Conservation (phyloP, 371 early-diverging fungal genomes). For the Rhizomucor miehei region DNA sequence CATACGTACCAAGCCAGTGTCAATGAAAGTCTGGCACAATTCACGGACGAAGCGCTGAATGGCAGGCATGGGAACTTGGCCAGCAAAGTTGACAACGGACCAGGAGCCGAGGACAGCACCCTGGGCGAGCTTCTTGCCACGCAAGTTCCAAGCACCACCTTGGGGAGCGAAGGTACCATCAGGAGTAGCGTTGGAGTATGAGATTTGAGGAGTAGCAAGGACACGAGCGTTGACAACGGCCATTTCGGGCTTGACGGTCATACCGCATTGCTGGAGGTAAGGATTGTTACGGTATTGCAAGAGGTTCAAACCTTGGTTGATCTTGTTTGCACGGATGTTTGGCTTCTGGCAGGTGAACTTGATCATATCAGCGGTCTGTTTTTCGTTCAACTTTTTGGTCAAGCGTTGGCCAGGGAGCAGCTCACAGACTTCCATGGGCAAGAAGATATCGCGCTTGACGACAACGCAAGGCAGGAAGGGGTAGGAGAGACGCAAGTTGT, state of each 20-base stretch:
- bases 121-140: slow-evolving; percentile 71
- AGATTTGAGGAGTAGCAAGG: slow-evolving; percentile 71
- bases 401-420: slow-evolving; percentile 78
- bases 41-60: slow-evolving; percentile 56
- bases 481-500: slow-evolving; percentile 64
- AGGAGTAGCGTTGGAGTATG: slow-evolving; percentile 54
- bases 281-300: slow-evolving; percentile 52
- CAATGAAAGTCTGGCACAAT: slow-evolving; percentile 46
- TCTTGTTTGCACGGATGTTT: slow-evolving; percentile 58
- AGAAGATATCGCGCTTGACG: slow-evolving; percentile 51
- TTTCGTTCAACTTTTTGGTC: slow-evolving; percentile 74
- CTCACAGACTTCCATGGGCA: slow-evolving; percentile 91
- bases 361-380: slow-evolving; percentile 91
- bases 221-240: slow-evolving; percentile 62
- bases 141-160: slow-evolving; percentile 87
- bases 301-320: slow-evolving; percentile 45
- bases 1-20: slow-evolving; percentile 58
- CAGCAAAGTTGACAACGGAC: slow-evolving; percentile 68
- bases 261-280: slow-evolving; percentile 56
- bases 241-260: slow-evolving; percentile 63
- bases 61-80: slow-evolving; percentile 19
- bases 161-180: slow-evolving; percentile 67
- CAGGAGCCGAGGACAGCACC: slow-evolving; percentile 78
- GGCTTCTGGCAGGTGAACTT: slow-evolving; percentile 84
- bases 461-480: slow-evolving; percentile 85